Percentiles rank a stretch among this genome's conserved stretches.
Conservation (phyloP, 371 early-diverging fungal species). For the Circinella minor region DNA sequence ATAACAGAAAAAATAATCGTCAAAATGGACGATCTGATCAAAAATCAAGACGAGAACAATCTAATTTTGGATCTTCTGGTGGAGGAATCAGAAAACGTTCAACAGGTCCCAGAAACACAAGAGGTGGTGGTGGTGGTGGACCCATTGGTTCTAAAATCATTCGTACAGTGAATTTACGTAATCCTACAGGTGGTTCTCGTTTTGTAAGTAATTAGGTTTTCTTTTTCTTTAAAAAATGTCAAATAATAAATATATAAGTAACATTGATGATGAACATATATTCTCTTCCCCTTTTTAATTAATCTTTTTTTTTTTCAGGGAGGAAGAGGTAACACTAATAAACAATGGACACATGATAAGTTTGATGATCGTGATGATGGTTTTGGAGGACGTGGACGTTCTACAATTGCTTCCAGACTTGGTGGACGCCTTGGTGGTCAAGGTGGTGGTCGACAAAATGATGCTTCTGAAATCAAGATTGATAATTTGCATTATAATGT, state of each 20-base stretch:
- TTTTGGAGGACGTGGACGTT: constrained; percentile 3
- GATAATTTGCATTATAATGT: constrained; percentile 51
- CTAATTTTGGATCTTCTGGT: constrained; percentile 22
- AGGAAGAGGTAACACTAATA: constrained; percentile 29
- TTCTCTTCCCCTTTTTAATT: not conserved
- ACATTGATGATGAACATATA: too few species aligned
- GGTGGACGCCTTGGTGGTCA: constrained; percentile 23
- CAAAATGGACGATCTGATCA: constrained; percentile 10
- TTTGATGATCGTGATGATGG: constrained; percentile 34
- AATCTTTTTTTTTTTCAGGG: not conserved
- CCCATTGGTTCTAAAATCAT: constrained; percentile 30
- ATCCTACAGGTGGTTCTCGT: constrained; percentile 14
- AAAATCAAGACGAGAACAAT: constrained; percentile 24
- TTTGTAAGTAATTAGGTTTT: not conserved
- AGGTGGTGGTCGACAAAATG: constrained; percentile 8
- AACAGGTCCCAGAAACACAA: constrained; percentile 11
- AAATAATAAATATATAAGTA: not conserved
- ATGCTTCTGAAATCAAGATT: constrained; percentile 25
- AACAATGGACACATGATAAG: constrained; percentile 44
- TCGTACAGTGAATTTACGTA: constrained; percentile 41
- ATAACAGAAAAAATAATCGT: constrained; percentile 34
- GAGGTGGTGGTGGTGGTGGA: constrained; percentile 9
- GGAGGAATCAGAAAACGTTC: constrained; percentile 39
- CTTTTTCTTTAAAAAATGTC: not conserved
- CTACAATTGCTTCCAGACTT: constrained; percentile 31